Evolutionary conservation across 2,329 filamentous ascomycete genomes (phyloP), one percentile per base, ranked within the genome.

Genomic region (Neodidymelliopsis sp.): DNA sequence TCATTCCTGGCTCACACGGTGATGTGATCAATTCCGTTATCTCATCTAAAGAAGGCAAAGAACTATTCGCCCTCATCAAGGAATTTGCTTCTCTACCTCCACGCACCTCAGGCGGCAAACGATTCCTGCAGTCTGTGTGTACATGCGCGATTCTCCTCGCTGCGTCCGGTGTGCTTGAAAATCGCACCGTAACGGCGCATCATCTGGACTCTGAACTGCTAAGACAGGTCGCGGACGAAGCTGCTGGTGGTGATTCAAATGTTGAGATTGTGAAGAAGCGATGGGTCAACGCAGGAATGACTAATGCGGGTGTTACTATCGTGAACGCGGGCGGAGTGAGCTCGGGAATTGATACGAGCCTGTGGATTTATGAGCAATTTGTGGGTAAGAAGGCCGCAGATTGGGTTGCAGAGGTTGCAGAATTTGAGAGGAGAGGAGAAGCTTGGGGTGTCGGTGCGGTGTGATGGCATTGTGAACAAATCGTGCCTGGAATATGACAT

Each of bases 101-200:
- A 12, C 38, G 60, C 9, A 13, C 60, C 4, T 61, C 59, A 28
- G 46, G 47, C 1, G 63, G 54, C 5, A 57, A 59, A 6, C 53
- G 74, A 0, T 49, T 73, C 12, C 15, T 76, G 6, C 65, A 75
- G 36, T 74, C 71, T 4, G 65, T 76, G 7, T 76, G 74, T 53
- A 73, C 71, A 2, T 73, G 74, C 1, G 58, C 69, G 1, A 49
- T 74, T 2, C 31, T 76, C 1, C 53, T 76, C 1, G 74, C 67
- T 13, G 70, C 70, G 2, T 59, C 72, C 2, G 72, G 73, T 2
- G 52, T 74, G 5, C 43, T 76, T 9, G 56, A 59, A 2, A 65
- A 64, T 7, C 59, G 70, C 37, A 68, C 59, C 7, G 64, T 63
- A 3, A 75, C 74, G 2, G 75, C 74, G 16, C 74, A 76, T 56